Conservation (phyloP, 495 filamentous ascomycete genomes). For the Xylaria acuta region DNA sequence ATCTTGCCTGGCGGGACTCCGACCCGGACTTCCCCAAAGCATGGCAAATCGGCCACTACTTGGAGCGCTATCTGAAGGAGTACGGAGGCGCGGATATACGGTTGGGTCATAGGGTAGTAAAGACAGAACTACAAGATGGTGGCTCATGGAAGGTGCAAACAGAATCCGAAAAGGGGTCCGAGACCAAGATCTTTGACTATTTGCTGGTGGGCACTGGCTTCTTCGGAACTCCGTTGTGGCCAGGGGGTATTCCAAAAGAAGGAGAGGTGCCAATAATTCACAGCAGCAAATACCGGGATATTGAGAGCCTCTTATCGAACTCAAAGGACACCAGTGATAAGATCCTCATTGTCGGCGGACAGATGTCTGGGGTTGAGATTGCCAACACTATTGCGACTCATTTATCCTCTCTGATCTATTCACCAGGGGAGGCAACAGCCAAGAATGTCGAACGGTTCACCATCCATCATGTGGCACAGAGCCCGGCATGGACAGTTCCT, state of each 20-base stretch:
- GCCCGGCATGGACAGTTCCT: constrained; percentile 77
- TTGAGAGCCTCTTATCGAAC: constrained; percentile 44
- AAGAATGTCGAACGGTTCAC: constrained; percentile 48
- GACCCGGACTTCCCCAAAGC: constrained; percentile 73
- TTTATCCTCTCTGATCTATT: constrained; percentile 63
- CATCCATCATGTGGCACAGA: constrained; percentile 71
- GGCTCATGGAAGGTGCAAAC: constrained; percentile 63
- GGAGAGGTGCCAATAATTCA: constrained; percentile 59
- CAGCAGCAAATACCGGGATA: constrained; percentile 62
- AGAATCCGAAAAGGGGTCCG: constrained; percentile 37
- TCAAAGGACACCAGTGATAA: constrained; percentile 53
- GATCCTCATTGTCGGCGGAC: constrained; percentile 80
- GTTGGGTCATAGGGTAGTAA: constrained; percentile 60
- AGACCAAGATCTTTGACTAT: constrained; percentile 67
- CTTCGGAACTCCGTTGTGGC: constrained; percentile 68
- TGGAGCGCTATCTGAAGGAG: constrained; percentile 64
- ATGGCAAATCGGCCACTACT: constrained; percentile 76
- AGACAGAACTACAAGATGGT: constrained; percentile 46
- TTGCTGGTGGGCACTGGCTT: constrained; percentile 78
- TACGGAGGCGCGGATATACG: constrained; percentile 60
- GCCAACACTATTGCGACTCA: constrained; percentile 74
- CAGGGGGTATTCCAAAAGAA: constrained; percentile 45
- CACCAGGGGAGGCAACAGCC: constrained; percentile 45
- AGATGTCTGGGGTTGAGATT: constrained; percentile 82
- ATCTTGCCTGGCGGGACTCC: constrained; percentile 68